Evolutionary conservation across 352 stramenopile genomes (phyloP).

Genomic region (Phytophthora multivora): DNA sequence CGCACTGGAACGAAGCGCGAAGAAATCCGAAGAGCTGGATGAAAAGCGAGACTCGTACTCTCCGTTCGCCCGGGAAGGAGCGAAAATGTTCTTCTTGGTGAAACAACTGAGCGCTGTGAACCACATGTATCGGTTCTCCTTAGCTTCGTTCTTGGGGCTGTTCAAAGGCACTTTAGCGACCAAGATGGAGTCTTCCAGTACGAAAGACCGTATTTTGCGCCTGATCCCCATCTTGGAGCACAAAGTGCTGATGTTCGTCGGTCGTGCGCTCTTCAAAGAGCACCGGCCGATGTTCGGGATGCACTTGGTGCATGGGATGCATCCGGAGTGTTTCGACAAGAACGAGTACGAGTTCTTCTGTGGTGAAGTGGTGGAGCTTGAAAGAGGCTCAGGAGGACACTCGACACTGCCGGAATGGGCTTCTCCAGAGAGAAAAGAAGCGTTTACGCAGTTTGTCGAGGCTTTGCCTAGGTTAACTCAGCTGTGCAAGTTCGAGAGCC

Average conservation of each 20-base stretch:
- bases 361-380: constrained; percentile 67
- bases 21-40: constrained; percentile 92
- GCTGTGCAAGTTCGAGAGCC: constrained; percentile 83
- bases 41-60: constrained; percentile 92
- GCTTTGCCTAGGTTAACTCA: constrained; percentile 72
- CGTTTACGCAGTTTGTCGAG: constrained; percentile 78
- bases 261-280: constrained; percentile 93
- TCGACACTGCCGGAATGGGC: constrained; percentile 72
- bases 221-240: constrained; percentile 90
- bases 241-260: constrained; percentile 92
- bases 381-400: constrained; percentile 29
- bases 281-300: constrained; percentile 94
- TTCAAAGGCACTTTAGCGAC: constrained; percentile 85
- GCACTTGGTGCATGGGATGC: constrained; percentile 94
- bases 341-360: constrained; percentile 95
- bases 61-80: constrained; percentile 88
- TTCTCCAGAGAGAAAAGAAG: constrained; percentile 84
- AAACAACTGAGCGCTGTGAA: constrained; percentile 90
- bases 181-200: constrained; percentile 81
- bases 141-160: constrained; percentile 88
- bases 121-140: constrained; percentile 97
- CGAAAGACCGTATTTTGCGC: constrained; percentile 79
- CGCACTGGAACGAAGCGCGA: constrained; percentile 86
- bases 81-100: constrained; percentile 94
- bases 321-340: constrained; percentile 91